phyloP scores from a whole-genome alignment of 2,329 filamentous ascomycete species.

The Colletotrichum endophyticum region DNA sequence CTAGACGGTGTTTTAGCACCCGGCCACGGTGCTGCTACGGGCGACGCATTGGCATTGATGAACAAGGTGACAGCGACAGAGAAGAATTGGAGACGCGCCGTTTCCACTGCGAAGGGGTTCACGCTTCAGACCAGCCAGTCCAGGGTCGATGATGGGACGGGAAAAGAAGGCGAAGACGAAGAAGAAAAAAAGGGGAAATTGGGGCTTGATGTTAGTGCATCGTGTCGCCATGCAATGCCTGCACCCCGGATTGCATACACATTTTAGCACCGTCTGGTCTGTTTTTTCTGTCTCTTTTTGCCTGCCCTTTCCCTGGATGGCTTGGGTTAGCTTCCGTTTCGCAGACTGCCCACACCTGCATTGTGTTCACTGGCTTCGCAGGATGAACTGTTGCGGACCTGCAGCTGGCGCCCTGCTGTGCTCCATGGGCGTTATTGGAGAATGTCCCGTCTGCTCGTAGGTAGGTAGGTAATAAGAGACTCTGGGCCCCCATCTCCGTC shows the following conservation, averaged over 20 bases:
- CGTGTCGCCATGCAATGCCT: conserved; percentile 2
- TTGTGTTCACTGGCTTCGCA: neutral
- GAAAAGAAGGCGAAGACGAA: neutral
- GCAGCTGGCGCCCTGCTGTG: neutral
- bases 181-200: conserved; percentile 13
- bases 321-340: neutral
- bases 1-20: neutral
- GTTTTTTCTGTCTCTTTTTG: neutral
- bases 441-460: neutral
- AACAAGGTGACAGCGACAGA: conserved; percentile 11
- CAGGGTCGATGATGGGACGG: neutral
- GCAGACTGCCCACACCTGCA: neutral
- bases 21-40: neutral
- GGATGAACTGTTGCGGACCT: neutral
- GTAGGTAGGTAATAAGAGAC: neutral
- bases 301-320: neutral
- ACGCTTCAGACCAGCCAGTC: neutral
- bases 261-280: neutral
- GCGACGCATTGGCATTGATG: conserved; percentile 4
- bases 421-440: neutral
- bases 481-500: neutral
- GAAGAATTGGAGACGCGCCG: neutral
- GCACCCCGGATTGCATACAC: neutral
- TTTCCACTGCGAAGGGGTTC: neutral
- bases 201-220: conserved; percentile 1